Conservation (phyloP, 768 basidiomycete species). For the Podaxis sp. region DNA sequence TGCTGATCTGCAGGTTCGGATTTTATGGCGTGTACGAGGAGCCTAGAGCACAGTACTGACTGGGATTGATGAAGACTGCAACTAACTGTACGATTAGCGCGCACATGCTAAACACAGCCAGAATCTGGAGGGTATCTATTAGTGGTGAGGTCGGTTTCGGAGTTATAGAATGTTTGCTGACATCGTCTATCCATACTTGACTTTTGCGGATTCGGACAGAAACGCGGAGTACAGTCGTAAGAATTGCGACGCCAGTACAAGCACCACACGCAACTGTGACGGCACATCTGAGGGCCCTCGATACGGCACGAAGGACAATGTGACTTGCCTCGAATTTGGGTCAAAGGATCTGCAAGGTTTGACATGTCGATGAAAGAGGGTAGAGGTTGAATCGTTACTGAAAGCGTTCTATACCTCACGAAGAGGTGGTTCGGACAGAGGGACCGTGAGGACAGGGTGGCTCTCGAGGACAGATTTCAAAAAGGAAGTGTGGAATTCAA, state of each 20-base stretch:
- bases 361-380: not conserved
- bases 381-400: not conserved
- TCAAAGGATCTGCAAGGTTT: not conserved
- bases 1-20: not conserved
- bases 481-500: too few species aligned
- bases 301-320: too few species aligned
- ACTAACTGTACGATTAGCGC: not conserved
- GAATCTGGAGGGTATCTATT: not conserved
- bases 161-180: not conserved
- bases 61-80: constrained; percentile 1
- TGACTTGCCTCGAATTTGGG: not conserved
- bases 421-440: not conserved
- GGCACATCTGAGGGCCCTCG: not conserved
- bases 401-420: not conserved
- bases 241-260: not conserved
- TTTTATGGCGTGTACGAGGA: not conserved
- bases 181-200: constrained; percentile 9
- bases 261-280: not conserved
- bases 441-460: too few species aligned
- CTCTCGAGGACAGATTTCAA: too few species aligned
- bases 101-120: constrained; percentile 3
- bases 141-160: not conserved
- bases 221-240: not conserved
- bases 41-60: not conserved
- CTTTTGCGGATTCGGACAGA: not conserved